Evolutionary conservation across 1,139 yeast species (phyloP).

Genomic region (Ogataea hybrid): DNA sequence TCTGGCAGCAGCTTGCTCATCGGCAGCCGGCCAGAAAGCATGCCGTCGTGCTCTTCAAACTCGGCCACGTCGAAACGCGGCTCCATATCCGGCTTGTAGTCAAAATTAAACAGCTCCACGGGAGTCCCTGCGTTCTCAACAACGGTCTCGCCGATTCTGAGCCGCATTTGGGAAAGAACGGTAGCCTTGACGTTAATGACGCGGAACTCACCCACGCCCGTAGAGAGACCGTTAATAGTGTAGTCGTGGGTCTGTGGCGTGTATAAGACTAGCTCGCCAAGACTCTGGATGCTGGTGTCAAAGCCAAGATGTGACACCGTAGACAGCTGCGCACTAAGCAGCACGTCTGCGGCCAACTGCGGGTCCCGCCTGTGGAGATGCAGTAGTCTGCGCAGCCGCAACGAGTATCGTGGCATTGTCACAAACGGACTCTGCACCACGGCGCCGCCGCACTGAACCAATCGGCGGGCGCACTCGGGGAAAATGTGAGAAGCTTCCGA

Average conservation of each 20-base stretch:
- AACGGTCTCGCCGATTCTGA: too few species aligned
- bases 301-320: conserved; percentile 9
- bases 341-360: conserved; percentile 15
- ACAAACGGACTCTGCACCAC: conserved; percentile 21
- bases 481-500: too few species aligned
- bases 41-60: too few species aligned
- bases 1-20: too few species aligned
- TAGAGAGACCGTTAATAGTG: conserved; percentile 9
- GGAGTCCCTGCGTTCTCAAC: too few species aligned
- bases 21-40: too few species aligned
- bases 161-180: conserved; percentile 8
- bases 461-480: conserved; percentile 21
- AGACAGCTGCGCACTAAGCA: conserved; percentile 8
- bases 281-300: conserved; percentile 2
- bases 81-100: too few species aligned
- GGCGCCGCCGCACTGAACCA: conserved; percentile 14
- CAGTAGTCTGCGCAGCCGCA: not conserved
- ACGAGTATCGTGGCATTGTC: not conserved
- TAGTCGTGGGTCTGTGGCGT: conserved; percentile 8
- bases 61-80: too few species aligned
- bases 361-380: not conserved
- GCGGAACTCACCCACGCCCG: conserved; percentile 16
- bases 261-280: conserved; percentile 4
- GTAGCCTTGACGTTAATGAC: conserved; percentile 3
- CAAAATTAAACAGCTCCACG: too few species aligned